phyloP scores from a whole-genome alignment of 2,329 filamentous ascomycete genomes.

The Cryphonectria naterciae region DNA sequence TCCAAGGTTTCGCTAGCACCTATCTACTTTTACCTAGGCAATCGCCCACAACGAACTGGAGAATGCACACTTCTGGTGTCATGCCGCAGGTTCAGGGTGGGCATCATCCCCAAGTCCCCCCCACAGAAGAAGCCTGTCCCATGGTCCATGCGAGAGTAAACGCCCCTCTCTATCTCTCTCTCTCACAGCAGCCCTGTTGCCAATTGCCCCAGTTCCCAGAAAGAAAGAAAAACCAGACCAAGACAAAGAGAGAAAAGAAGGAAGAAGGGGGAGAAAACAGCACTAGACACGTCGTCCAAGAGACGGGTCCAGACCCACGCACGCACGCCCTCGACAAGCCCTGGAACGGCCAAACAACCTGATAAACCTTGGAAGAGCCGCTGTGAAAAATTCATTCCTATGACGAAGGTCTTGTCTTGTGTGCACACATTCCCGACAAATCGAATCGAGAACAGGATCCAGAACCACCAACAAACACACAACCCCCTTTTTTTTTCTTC shows the following conservation, averaged over 20 bases:
- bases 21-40: background rate
- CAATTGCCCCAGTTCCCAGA: background rate
- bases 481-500: background rate
- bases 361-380: constrained; percentile 11
- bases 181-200: background rate
- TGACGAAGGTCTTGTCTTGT: constrained; percentile 1
- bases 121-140: background rate
- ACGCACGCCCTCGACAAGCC: background rate
- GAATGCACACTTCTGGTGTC: background rate
- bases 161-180: background rate
- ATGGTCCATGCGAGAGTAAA: background rate
- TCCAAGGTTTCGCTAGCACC: background rate
- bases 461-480: background rate
- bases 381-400: constrained; percentile 11
- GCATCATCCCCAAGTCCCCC: background rate
- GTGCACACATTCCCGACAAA: background rate
- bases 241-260: background rate
- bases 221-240: background rate
- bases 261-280: background rate
- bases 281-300: constrained; percentile 15
- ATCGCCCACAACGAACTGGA: background rate
- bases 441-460: background rate
- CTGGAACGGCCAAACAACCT: constrained; percentile 2
- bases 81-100: background rate
- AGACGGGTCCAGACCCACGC: constrained; percentile 10